Base-by-base conservation (phyloP, 495 filamentous ascomycete species). In the Amniculicola lignicola region DNA sequence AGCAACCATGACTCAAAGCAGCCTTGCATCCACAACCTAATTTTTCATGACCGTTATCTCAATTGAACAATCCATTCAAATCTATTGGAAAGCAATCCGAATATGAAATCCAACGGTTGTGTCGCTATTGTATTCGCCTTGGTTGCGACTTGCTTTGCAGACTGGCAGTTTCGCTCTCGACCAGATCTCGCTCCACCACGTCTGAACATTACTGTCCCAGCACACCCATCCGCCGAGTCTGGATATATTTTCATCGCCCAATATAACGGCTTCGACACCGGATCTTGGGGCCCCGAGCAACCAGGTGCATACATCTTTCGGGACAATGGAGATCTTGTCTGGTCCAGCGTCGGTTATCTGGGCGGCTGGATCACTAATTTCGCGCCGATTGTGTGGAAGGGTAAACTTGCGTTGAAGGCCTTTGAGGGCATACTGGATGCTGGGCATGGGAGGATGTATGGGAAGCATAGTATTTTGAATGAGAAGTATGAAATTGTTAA, bases 201-300 rank as follows among this genome's bases (percentile, higher is more conserved):
- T 7, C 65, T 80, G 42, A 82, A 82, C 54, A 79, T 80, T 64
- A 82, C 77, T 39, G 79, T 79, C 40, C 71, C 74, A 1, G 75
- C 77, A 0, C 66, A 75, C 7, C 31, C 65, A 31, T 71, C 74
- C 36, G 74, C 75, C 21, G 73, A 74, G 43, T 65, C 72, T 51
- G 77, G 77, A 11, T 79, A 77, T 54, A 69, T 82, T 31, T 80
- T 82, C 55, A 63, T 82, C 7, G 77, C 79, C 4, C 79, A 77
- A 0, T 80, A 78, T 49, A 69, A 75, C 9, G 75, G 76, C 5
- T 74, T 65, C 37, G 66, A 68, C 25, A 69, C 72, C 3, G 21
- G 21, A 4, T 11, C 23, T 70, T 68, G 1, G 68, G 70, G 63
- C 55, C 72, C 66, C 36, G 77, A 79, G 33, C 78, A 80, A 62